Conservation (phyloP, 73 alveolate species). For the Diophrys sp. region DNA sequence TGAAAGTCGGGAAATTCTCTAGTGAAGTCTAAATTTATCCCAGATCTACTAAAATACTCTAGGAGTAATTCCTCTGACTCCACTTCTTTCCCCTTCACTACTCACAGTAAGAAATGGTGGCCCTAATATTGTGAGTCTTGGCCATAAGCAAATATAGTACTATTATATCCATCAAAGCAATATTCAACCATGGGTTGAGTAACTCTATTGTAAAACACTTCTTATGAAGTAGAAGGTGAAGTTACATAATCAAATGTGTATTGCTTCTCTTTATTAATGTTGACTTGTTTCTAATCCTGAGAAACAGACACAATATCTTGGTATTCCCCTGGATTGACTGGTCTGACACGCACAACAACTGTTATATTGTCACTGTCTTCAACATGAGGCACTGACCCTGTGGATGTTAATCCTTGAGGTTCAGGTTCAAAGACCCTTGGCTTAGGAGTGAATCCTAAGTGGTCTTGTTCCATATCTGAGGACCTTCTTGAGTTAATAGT, state of each 20-base stretch:
- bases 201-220: not conserved
- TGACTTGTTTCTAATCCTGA: not conserved
- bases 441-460: no score
- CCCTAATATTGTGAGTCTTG: slow-evolving; percentile 60
- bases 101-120: slow-evolving; percentile 13
- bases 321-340: slow-evolving; percentile 54
- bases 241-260: not conserved
- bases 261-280: not conserved
- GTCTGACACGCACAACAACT: slow-evolving; percentile 64
- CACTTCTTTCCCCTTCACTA: slow-evolving; percentile 68
- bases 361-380: slow-evolving; percentile 57
- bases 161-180: slow-evolving; percentile 59
- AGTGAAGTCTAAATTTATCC: slow-evolving; percentile 31
- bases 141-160: slow-evolving; percentile 64
- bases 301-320: not conserved
- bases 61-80: slow-evolving; percentile 96
- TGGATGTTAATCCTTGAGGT: no score
- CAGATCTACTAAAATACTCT: slow-evolving; percentile 94
- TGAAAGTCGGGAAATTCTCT: no score
- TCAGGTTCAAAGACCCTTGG: no score
- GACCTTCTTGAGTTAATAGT: no score
- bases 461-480: no score
- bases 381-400: no score
- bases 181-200: slow-evolving; percentile 91
- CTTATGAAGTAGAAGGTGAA: not conserved